These are phyloP conservation scores for Penicillium sp. DNA, from an alignment of 2,329 filamentous ascomycete species.

Conservation along the genomic window DNA sequence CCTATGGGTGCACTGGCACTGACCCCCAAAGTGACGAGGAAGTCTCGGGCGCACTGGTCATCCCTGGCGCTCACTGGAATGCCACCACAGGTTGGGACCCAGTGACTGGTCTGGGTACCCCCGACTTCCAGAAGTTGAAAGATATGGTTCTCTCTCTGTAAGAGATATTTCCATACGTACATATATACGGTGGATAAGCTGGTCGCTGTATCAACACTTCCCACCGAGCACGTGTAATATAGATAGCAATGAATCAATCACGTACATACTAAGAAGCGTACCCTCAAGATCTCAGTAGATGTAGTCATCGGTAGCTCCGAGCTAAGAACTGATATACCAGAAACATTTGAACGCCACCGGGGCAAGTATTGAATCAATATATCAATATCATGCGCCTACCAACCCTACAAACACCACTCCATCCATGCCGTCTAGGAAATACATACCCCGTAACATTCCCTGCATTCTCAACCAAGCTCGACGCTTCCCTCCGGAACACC, in stretches of 20 bases:
- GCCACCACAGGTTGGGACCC: conserved; percentile 43
- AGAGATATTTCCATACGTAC: neutral
- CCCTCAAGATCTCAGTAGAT: neutral
- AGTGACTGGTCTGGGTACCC: conserved; percentile 41
- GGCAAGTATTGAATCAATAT: too few species aligned
- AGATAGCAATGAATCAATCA: neutral
- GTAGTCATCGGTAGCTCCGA: neutral
- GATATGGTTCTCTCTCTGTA: conserved; percentile 20
- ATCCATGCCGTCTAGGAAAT: neutral
- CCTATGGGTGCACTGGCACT: conserved; percentile 35
- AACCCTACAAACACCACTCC: neutral
- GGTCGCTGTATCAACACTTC: neutral
- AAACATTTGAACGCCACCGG: neutral
- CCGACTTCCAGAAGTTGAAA: conserved; percentile 25
- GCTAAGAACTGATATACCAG: neutral
- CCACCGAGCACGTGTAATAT: neutral
- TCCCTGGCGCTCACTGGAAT: conserved; percentile 30
- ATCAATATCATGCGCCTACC: too few species aligned
- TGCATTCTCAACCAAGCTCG: conserved; percentile 34
- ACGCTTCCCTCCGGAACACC: conserved; percentile 49
- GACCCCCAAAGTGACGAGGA: conserved; percentile 28
- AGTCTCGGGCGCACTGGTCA: conserved; percentile 22
- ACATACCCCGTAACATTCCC: neutral
- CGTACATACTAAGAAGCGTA: neutral
- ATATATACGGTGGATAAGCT: neutral